phyloP scores from a whole-genome alignment of 495 filamentous ascomycete species.

The Terfezia claveryi region DNA sequence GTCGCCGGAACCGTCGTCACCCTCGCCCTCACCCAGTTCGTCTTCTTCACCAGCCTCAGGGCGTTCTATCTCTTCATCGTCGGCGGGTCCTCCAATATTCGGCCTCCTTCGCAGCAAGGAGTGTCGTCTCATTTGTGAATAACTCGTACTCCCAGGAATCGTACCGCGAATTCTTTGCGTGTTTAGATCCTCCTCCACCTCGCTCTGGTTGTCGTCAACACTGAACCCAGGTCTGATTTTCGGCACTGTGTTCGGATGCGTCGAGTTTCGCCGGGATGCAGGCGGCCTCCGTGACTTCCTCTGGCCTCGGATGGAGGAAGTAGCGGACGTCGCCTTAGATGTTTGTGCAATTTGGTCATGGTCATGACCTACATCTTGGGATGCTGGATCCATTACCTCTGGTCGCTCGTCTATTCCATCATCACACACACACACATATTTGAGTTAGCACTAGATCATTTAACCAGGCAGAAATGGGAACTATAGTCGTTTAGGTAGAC shows the following conservation, averaged over 20 bases:
- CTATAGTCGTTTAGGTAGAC: no score
- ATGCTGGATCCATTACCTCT: no score
- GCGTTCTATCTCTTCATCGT: constrained; percentile 21
- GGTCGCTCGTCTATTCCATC: no score
- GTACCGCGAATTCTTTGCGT: constrained; percentile 5
- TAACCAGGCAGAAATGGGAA: no score
- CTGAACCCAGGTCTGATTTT: constrained; percentile 51
- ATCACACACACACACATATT: no score
- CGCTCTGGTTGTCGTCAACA: constrained; percentile 69
- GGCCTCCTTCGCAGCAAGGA: constrained; percentile 28
- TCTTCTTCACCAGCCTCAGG: constrained; percentile 11
- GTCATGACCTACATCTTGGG: no score
- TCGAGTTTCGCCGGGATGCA: constrained; percentile 10
- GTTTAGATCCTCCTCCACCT: constrained; percentile 44
- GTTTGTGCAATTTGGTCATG: background rate
- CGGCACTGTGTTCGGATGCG: constrained; percentile 9
- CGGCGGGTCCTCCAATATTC: constrained; percentile 25
- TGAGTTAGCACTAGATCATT: no score
- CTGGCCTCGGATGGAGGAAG: constrained; percentile 11
- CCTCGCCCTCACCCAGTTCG: constrained; percentile 20
- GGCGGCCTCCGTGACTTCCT: constrained; percentile 12
- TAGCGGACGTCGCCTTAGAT: constrained; percentile 10
- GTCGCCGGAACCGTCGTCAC: constrained; percentile 23
- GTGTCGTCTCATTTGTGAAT: constrained; percentile 50
- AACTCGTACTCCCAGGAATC: constrained; percentile 25